Conservation (phyloP, 2,329 filamentous ascomycete species). For the Dendryphion nanum region DNA sequence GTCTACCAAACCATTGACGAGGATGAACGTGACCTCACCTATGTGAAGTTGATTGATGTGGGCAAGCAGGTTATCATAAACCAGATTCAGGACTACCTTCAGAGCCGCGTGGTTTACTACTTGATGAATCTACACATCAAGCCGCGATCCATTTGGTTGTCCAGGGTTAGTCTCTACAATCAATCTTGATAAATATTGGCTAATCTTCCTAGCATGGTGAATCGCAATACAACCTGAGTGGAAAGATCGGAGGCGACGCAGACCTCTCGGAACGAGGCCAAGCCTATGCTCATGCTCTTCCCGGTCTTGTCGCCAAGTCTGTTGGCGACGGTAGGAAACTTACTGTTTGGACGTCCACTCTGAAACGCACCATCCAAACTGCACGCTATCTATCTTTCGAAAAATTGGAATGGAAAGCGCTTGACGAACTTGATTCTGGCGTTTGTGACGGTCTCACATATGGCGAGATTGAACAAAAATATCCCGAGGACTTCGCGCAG, state of each 20-base stretch:
- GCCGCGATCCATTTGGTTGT: constrained; percentile 93
- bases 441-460: constrained; percentile 97
- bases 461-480: constrained; percentile 86
- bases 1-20: constrained; percentile 92
- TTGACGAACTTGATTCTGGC: constrained; percentile 94
- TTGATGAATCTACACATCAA: constrained; percentile 98
- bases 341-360: constrained; percentile 73
- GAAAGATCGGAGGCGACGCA: constrained; percentile 90
- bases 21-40: constrained; percentile 84
- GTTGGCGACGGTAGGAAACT: constrained; percentile 71
- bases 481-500: constrained; percentile 91
- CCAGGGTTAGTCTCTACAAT: constrained; percentile 62
- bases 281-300: constrained; percentile 80
- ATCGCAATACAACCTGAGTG: constrained; percentile 85
- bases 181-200: neutral
- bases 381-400: constrained; percentile 87
- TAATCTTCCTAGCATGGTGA: constrained; percentile 72
- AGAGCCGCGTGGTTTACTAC: constrained; percentile 95
- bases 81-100: constrained; percentile 92
- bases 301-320: constrained; percentile 79
- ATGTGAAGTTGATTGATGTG: constrained; percentile 96
- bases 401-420: constrained; percentile 96
- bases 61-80: constrained; percentile 98
- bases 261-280: constrained; percentile 82
- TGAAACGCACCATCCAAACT: constrained; percentile 86